Evolutionary conservation across 805 yeast species (phyloP), one percentile per base, ranked within the genome.

Genomic region (Vanderwaltozyma verrucispora): DNA sequence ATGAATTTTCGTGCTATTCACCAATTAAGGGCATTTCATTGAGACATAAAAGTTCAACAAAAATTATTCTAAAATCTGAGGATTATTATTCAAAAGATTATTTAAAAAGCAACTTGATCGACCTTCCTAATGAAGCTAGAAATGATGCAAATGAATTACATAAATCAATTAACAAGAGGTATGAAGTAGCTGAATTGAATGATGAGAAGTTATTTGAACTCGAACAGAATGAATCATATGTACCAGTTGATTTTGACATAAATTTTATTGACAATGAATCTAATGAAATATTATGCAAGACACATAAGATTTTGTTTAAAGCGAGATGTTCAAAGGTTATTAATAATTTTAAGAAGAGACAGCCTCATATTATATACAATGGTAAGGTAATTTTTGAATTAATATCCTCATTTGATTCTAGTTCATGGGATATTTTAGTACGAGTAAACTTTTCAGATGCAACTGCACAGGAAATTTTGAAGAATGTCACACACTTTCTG

Each of bases 1-100:
- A 59, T 25, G 87, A 82, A 48, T 64, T 82, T 47, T 68, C 68
- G 8, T 62, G 63, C 30, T 59, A 79, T 29, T 76, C 84, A 5
- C 75, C 77, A 0, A 45, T 74, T 12, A 36, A 14, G n/a, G 34
- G 30, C 6, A 36, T n/a, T 10, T 7, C 12, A n/a, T n/a, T n/a
- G n/a, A n/a, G n/a, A n/a, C n/a, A n/a, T n/a, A n/a, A n/a, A n/a
- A n/a, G n/a, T n/a, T n/a, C n/a, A n/a, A n/a, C n/a, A n/a, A n/a
- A n/a, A n/a, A n/a, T n/a, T n/a, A n/a, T n/a, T n/a, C n/a, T n/a
- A n/a, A n/a, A n/a, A n/a, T n/a, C n/a, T n/a, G n/a, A n/a, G n/a
- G n/a, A n/a, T n/a, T n/a, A n/a, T n/a, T n/a, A n/a, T n/a, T n/a
- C n/a, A n/a, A n/a, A n/a, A n/a, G n/a, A 37, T 18, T 36, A 36